Conservation (phyloP, 345 rosid species). For the Salix exigua region DNA sequence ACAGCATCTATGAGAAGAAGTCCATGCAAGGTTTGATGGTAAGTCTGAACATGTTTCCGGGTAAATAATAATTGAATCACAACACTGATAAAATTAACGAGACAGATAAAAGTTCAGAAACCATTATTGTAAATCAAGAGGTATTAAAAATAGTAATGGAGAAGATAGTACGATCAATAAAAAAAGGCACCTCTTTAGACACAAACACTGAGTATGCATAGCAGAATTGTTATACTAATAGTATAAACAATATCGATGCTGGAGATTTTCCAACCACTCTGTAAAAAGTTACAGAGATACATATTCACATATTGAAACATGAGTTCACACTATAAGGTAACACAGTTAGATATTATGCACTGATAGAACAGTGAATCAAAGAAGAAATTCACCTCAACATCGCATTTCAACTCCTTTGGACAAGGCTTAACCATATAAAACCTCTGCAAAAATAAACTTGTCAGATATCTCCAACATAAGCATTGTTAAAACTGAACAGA, state of each 20-base stretch:
- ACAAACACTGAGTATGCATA: not conserved
- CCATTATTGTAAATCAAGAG: not conserved
- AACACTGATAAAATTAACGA: too few relatives aligned
- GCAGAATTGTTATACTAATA: not conserved
- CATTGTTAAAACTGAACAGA: not conserved
- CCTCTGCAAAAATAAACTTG: constrained; percentile 47
- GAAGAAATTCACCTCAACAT: constrained; percentile 64
- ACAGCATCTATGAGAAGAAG: not conserved
- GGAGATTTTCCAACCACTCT: not conserved
- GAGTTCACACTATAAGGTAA: not conserved
- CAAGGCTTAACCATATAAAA: constrained; percentile 87
- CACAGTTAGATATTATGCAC: not conserved
- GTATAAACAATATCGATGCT: not conserved
- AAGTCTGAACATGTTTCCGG: not conserved
- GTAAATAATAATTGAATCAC: too few relatives aligned
- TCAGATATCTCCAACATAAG: constrained; percentile 10
- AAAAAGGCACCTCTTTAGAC: not conserved
- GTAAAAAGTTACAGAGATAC: not conserved
- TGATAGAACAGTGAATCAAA: constrained; percentile 8
- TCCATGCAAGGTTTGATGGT: not conserved
- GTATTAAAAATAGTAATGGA: not conserved
- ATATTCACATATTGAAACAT: not conserved
- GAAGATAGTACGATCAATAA: not conserved
- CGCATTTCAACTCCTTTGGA: constrained; percentile 87
- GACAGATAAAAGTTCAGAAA: not conserved